phyloP scores from a whole-genome alignment of 768 basidiomycete species.

The Russula vinacea region DNA sequence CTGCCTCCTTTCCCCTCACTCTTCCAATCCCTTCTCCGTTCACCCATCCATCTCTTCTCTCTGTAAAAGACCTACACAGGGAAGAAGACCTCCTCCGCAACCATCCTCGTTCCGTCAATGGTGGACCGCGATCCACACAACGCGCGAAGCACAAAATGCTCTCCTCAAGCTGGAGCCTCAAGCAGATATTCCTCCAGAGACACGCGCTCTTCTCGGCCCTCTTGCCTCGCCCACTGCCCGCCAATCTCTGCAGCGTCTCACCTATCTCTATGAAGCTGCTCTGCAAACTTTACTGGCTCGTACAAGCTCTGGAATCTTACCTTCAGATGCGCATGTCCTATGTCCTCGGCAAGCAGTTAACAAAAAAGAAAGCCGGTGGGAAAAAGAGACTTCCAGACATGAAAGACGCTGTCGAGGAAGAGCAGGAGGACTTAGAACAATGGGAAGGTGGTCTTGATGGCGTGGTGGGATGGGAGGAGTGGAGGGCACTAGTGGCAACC shows the following conservation, averaged over 20 bases:
- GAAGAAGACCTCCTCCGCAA: slow-evolving; percentile 95
- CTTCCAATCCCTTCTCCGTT: slow-evolving; percentile 78
- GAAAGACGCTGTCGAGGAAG: slow-evolving; percentile 85
- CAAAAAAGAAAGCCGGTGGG: slow-evolving; percentile 77
- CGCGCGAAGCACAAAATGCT: slow-evolving; percentile 61
- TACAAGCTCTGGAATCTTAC: slow-evolving; percentile 97
- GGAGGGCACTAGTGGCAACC: slow-evolving; percentile 81
- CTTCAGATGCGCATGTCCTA: slow-evolving; percentile 77
- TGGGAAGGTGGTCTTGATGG: slow-evolving; percentile 88
- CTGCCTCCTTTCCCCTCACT: slow-evolving; percentile 75
- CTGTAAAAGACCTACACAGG: slow-evolving; percentile 71
- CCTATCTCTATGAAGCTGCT: slow-evolving; percentile 93
- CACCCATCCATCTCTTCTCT: slow-evolving; percentile 73
- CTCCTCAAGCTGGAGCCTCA: slow-evolving; percentile 56
- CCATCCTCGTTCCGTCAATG: slow-evolving; percentile 86
- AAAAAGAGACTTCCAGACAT: slow-evolving; percentile 91
- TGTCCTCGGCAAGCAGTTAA: slow-evolving; percentile 72
- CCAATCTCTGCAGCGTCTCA: slow-evolving; percentile 74
- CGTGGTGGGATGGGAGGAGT: slow-evolving; percentile 93
- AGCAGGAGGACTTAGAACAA: slow-evolving; percentile 70
- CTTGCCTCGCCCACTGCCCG: slow-evolving; percentile 71
- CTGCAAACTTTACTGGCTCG: slow-evolving; percentile 81
- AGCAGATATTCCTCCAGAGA: slow-evolving; percentile 48
- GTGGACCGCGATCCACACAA: slow-evolving; percentile 80
- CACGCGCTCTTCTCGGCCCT: slow-evolving; percentile 66